Evolutionary conservation across 306 rosid genomes (phyloP).

Genomic region (Elaeagnus macrophylla): DNA sequence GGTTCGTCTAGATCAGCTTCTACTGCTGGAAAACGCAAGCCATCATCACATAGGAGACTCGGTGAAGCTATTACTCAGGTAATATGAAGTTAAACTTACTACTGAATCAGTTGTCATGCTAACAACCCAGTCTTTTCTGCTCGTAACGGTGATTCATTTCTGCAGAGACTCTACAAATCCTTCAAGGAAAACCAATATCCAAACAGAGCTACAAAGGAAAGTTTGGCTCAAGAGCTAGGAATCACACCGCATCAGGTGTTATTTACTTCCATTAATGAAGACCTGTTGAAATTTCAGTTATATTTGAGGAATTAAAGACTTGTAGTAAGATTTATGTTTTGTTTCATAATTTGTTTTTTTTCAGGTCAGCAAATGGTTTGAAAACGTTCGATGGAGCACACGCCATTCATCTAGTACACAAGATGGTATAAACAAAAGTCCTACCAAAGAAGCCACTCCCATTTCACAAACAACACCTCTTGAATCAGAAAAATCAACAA

Average conservation of each 20-base stretch:
- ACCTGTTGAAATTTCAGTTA: no score
- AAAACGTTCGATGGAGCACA: conserved; percentile 63
- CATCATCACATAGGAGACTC: conserved; percentile 49
- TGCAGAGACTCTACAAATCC: conserved; percentile 59
- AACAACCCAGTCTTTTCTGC: no score
- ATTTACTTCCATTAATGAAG: neutral
- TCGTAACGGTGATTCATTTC: neutral
- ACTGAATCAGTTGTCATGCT: no score
- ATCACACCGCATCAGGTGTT: conserved; percentile 57
- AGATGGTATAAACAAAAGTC: conserved; percentile 25
- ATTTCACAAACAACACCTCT: conserved; percentile 15
- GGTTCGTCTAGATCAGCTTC: conserved; percentile 38
- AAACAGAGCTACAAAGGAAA: conserved; percentile 54
- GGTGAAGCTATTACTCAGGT: conserved; percentile 75
- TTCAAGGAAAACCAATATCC: conserved; percentile 90
- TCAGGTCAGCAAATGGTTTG: conserved; percentile 95
- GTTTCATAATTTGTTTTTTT: conserved; percentile 1
- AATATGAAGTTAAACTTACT: neutral
- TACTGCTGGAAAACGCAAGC: conserved; percentile 27
- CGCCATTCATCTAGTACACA: conserved; percentile 35
- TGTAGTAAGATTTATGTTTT: neutral
- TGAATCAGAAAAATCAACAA: conserved; percentile 10
- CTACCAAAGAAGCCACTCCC: conserved; percentile 19
- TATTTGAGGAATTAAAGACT: neutral
- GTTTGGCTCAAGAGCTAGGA: conserved; percentile 75